Evolutionary conservation across 1,139 yeast genomes (phyloP), one percentile per base, ranked within the genome.

Genomic region (Suhomyces anneliseae): DNA sequence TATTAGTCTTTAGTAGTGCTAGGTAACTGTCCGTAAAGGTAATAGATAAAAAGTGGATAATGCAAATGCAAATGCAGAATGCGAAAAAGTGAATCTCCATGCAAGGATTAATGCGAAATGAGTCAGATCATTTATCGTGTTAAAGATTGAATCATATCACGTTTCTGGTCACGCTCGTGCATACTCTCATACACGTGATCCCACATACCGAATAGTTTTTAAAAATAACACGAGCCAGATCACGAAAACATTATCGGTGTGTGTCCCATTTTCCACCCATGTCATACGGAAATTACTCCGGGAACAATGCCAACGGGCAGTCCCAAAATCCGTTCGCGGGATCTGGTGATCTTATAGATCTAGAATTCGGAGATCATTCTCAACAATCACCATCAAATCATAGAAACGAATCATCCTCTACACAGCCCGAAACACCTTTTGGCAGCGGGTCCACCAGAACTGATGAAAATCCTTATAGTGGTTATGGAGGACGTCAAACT

Each of bases 271-370:
- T n/a, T 41, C 31, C 39, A 44, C 41, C 44, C 36, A 46, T 38
- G 42, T 46, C 42, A 11, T 36, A 35, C 35, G 38, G 42, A 35
- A 45, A 41, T 36, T 19, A 38, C 31, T 12, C 44, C 39, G 43
- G 40, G 8, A 40, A 38, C 40, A 39, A 39, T 40, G 32, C 15
- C 29, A 14, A 29, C 29, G 48, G 41, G n/a, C 49, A 7, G 42
- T 19, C 34, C 24, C 24, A 24, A 14, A 46, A 46, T 31, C 49
- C 46, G 27, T 46, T 43, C 44, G 45, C 44, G 15, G 54, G 49
- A 36, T 41, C 55, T n/a, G 51, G 47, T 27, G 61, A 69, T 51
- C 66, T 70, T 38, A 70, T 70, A 43, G 76, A 71, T 49, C 57
- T 69, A 50, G 74, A 68, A 39, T 48, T 46, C 43, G 53, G 36